Evolutionary conservation across 805 yeast genomes (phyloP).

Genomic region (Blastobotrys americana): DNA sequence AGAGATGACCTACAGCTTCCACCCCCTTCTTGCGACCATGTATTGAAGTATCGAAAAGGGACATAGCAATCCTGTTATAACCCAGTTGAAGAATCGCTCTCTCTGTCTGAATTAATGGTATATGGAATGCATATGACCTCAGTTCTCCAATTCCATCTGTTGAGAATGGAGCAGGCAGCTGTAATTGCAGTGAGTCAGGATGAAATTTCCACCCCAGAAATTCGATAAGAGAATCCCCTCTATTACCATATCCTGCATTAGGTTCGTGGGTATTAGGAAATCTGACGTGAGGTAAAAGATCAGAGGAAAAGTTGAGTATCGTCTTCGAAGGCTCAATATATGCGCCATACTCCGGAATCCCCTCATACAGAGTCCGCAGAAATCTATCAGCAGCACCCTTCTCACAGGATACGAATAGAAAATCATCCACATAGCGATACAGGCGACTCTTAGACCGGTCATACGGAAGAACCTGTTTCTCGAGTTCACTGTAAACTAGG

Average conservation of each 20-base stretch:
- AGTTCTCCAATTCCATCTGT: no score
- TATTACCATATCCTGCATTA: no score
- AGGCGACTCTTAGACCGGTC: constrained; percentile 34
- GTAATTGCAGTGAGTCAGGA: constrained; percentile 18
- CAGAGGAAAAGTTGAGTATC: constrained; percentile 21
- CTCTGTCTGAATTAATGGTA: not conserved
- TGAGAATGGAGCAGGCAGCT: no score
- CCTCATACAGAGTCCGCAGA: constrained; percentile 27
- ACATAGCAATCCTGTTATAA: not conserved
- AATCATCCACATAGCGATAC: constrained; percentile 77
- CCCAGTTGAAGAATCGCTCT: not conserved
- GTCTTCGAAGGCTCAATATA: constrained; percentile 38
- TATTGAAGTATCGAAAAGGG: not conserved
- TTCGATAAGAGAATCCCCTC: no score
- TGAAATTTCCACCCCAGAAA: constrained; percentile 14
- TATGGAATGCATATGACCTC: not conserved
- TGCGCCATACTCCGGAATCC: constrained; percentile 40
- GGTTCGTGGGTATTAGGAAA: not conserved
- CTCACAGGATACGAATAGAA: constrained; percentile 55
- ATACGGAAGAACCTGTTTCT: constrained; percentile 31
- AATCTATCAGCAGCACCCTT: constrained; percentile 28
- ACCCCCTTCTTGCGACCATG: not conserved
- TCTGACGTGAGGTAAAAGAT: not conserved
- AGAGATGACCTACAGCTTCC: not conserved
- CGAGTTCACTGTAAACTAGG: constrained; percentile 56